These are phyloP conservation scores for Fonsecaea erecta DNA, from an alignment of 2,329 filamentous ascomycete species.

Conservation along the genomic window DNA sequence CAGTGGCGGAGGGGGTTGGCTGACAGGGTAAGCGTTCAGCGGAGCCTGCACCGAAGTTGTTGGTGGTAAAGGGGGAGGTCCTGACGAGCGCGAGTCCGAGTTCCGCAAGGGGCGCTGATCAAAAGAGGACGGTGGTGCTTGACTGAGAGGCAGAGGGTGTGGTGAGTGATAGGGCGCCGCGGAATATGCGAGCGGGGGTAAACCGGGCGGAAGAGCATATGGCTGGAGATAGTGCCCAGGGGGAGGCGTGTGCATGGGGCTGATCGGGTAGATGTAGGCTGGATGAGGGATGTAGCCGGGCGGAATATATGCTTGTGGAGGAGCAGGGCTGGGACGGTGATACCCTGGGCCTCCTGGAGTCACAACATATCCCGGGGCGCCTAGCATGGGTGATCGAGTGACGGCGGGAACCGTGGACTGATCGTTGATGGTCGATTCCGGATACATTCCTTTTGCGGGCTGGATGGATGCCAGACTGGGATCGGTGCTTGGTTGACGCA, in stretches of 20 bases:
- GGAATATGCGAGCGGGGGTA: conserved; percentile 33
- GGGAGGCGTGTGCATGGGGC: conserved; percentile 51
- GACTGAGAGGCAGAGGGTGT: conserved; percentile 31
- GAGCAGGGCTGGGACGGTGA: conserved; percentile 49
- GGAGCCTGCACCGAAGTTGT: conserved; percentile 40
- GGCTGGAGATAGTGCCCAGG: conserved; percentile 38
- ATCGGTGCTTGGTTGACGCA: conserved; percentile 82
- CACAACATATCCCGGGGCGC: conserved; percentile 59
- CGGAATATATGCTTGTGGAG: conserved; percentile 47
- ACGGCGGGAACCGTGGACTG: conserved; percentile 78
- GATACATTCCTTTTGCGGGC: conserved; percentile 93
- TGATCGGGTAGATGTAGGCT: conserved; percentile 51
- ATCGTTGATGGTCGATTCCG: conserved; percentile 91
- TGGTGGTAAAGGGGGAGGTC: conserved; percentile 44
- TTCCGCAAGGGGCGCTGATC: conserved; percentile 36
- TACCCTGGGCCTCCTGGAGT: conserved; percentile 61
- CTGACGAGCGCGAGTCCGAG: conserved; percentile 42
- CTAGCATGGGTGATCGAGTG: conserved; percentile 72
- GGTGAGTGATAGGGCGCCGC: conserved; percentile 25
- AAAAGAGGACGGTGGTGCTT: conserved; percentile 35
- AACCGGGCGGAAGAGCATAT: conserved; percentile 29
- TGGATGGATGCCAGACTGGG: conserved; percentile 78
- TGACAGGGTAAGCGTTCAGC: conserved; percentile 43
- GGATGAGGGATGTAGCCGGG: conserved; percentile 38
- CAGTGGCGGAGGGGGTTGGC: conserved; percentile 38